Base-by-base conservation (phyloP, 768 basidiomycete genomes). In the Tricholomella constricta region DNA sequence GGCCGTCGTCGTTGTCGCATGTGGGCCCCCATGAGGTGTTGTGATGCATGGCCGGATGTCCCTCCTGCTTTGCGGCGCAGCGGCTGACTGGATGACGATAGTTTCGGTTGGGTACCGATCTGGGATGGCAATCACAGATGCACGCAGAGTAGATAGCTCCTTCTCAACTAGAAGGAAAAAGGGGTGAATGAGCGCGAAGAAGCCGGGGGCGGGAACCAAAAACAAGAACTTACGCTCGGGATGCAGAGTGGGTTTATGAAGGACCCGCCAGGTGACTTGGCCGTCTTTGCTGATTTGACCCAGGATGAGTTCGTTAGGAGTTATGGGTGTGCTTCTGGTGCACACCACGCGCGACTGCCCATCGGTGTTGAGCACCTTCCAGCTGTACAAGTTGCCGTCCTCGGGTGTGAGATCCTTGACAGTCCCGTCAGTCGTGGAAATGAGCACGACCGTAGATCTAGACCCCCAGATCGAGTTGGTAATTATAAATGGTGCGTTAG, bases 1-100 rank as follows among this genome's bases (percentile, higher is more conserved):
- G 0, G 74, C 71, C 0, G 80, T 83, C 0, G 75, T 75, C 3
- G 61, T 70, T 1, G 74, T 71, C 0, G 62, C 72, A 60, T 88
- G 86, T 0, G 87, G 86, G 2, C 87, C 86, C 9, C 86, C 87
- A 53, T 88, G 88, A 6, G 78, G 77, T 12, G 72, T 62, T 0
- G 78, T 79, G 44, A 89, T 69, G 46, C 76, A 85, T 17, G 79
- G 75, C 2, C 72, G 72, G 17, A 63, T 63, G n/a, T 43, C 62
- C 6, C 35, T 46, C 36, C 44, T 29, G 23, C 48, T 42, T 22
- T 37, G 19, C 4, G 59, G 42, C 22, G 56, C 38, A 26, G 54
- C 56, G 7, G 64, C 61, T 0, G 71, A 66, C 37, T 69, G 70
- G 17, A 86, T 66, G 10, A 88, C 65, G 11, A 88, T 78, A 0